Percentiles rank a stretch among this genome's conserved stretches.
phyloP scores from a whole-genome alignment of 179 eudicot species.

The Beta corolliflora region DNA sequence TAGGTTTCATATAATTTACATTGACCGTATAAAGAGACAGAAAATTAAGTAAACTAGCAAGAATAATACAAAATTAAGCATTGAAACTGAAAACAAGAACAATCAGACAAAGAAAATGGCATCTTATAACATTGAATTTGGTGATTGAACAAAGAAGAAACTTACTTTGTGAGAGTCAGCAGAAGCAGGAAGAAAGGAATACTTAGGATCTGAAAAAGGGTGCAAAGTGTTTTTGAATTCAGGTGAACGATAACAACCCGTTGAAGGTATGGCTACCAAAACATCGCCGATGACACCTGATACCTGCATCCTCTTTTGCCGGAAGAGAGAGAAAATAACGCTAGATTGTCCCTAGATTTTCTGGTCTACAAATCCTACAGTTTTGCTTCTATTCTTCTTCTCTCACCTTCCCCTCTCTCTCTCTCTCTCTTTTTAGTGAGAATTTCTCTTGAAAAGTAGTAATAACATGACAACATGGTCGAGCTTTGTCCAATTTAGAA shows the following conservation, averaged over 20 bases:
- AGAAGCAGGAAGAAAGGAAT: slow-evolving; percentile 20
- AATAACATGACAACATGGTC: too few relatives aligned
- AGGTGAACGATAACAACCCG: slow-evolving; percentile 42
- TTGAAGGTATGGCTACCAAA: slow-evolving; percentile 46
- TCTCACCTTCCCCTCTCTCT: too few relatives aligned
- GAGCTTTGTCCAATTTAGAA: too few relatives aligned
- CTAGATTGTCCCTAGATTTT: too few relatives aligned
- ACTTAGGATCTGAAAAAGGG: slow-evolving; percentile 34
- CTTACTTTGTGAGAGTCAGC: slow-evolving; percentile 25
- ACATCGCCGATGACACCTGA: slow-evolving; percentile 61
- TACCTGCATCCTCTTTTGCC: slow-evolving; percentile 45
- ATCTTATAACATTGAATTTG: neutral
- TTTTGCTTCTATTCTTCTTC: too few relatives aligned
- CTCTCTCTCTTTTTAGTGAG: too few relatives aligned
- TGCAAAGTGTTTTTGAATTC: slow-evolving; percentile 35
- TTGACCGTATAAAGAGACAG: too few relatives aligned
- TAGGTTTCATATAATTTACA: too few relatives aligned
- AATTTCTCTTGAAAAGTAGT: too few relatives aligned
- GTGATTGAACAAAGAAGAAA: neutral
- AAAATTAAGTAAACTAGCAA: neutral
- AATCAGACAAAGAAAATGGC: neutral
- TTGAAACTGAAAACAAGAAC: neutral
- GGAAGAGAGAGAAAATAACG: too few relatives aligned
- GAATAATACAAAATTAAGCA: neutral
- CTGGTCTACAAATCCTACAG: too few relatives aligned